Evolutionary conservation across 192 early-diverging fungal species (phyloP), one percentile per base, ranked within the genome.

Genomic region (Coemansia sp.): DNA sequence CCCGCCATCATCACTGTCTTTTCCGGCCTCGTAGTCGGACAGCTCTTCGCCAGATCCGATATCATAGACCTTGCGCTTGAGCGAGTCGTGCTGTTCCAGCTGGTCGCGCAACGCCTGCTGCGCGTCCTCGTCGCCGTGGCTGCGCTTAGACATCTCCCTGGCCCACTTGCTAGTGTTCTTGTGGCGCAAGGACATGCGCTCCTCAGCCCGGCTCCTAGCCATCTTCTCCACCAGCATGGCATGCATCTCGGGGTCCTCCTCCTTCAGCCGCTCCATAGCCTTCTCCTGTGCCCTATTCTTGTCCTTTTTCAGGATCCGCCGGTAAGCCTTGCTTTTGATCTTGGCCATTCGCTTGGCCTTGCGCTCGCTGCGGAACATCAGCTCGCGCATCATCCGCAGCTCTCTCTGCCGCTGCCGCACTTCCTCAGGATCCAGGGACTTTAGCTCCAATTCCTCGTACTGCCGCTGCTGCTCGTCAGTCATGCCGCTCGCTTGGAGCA

Each of bases 151-250:
- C 83, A 93, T 87, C 31, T 90, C 85, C 65, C 91, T 93, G 23
- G 96, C 95, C 97, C 97, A 99, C 76, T 98, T 96, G 63, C 95
- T 90, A 0, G 89, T 95, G 70, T 93, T 94, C 78, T 97, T 97
- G 78, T 97, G 96, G 21, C 92, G 88, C 59, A 95, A 77, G 1
- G 94, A 86, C 88, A 98, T 93, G 18, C 97, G 91, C 73, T 97
- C 96, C 70, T 92, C 83, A 6, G 93, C 95, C 39, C 97, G 87
- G 31, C 43, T 60, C 60, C 59, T 48, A 0, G 79, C 71, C 71
- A 73, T 66, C 46, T 77, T 77, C 55, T 77, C 74, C 3, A 77
- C 38, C 33, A 81, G 21, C 69, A 73, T 66, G 20, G 39, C 73
- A 67, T 77, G 70, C 79, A 82, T 77, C 63, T 88, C 86, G 3